These are phyloP conservation scores for Pseudozyma hubeiensis DNA, from an alignment of 1,284 basidiomycete genomes.

Conservation along the genomic window DNA sequence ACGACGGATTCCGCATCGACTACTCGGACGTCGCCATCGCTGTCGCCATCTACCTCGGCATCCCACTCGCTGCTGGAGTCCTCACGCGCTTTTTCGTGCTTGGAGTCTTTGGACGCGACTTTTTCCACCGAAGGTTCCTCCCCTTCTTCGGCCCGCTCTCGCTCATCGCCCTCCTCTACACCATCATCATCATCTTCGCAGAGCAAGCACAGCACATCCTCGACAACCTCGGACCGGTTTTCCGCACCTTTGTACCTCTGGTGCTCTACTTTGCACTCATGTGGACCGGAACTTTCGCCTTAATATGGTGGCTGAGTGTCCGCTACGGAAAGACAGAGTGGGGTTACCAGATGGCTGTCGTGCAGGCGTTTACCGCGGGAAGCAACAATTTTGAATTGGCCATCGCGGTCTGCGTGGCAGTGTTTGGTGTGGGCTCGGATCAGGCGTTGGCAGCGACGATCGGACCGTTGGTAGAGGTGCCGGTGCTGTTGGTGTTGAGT, in stretches of 20 bases:
- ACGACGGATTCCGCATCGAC: slow-evolving; percentile 72
- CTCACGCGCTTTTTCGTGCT: slow-evolving; percentile 77
- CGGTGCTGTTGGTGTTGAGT: slow-evolving; percentile 79
- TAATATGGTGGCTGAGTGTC: slow-evolving; percentile 69
- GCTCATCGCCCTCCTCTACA: slow-evolving; percentile 74
- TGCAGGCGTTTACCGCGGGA: slow-evolving; percentile 72
- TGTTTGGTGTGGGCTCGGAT: slow-evolving; percentile 71
- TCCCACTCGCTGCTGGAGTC: slow-evolving; percentile 77
- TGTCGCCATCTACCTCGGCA: slow-evolving; percentile 76
- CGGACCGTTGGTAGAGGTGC: slow-evolving; percentile 70
- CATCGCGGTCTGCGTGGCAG: slow-evolving; percentile 83
- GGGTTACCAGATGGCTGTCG: slow-evolving; percentile 68
- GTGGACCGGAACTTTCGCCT: slow-evolving; percentile 77
- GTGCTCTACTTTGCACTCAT: slow-evolving; percentile 79
- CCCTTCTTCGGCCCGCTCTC: slow-evolving; percentile 79
- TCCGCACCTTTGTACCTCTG: slow-evolving; percentile 77
- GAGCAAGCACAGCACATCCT: slow-evolving; percentile 72
- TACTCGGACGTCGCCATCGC: slow-evolving; percentile 80
- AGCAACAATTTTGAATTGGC: slow-evolving; percentile 75
- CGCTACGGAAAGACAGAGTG: slow-evolving; percentile 58
- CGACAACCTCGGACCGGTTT: slow-evolving; percentile 55
- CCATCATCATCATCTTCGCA: slow-evolving; percentile 81
- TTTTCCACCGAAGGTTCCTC: slow-evolving; percentile 75
- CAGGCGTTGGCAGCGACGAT: slow-evolving; percentile 56
- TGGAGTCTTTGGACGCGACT: slow-evolving; percentile 71